Base-by-base conservation (phyloP, 441 rosid species). In the Erodium texanum region DNA sequence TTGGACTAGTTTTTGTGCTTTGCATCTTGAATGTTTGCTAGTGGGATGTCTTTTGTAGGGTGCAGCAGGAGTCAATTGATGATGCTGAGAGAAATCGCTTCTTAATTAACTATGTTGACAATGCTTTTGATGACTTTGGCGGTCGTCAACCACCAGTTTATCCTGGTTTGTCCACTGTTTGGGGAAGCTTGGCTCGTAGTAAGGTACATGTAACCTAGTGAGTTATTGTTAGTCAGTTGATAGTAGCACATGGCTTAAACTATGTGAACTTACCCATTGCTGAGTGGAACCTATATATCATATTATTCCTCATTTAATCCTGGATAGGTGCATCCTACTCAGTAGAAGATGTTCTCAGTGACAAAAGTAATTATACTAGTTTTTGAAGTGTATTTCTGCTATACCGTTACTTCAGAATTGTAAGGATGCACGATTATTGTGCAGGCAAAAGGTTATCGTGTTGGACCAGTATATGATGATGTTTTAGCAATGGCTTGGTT, bases 101-200 rank as follows among this genome's bases (percentile, higher is more conserved):
- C 80, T 91, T 95, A 66, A 97, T 92, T 71, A 89, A 89, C 81
- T 95, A 86, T 66, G 96, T 89, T 59, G 99, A 95, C 84, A 89
- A 83, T 83, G 94, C 96, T 75, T 95, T 95, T 81, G 98, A 95
- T 84, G 99, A 95, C 79, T 95, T 95, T 85, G 99, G 96, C 70
- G 96, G 98, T 75, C 95, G 90, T 77, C 99, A 95, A 71, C 87
- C 96, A 75, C 98, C 99, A 0, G 99, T 95, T 74, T 95, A 95
- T 82, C 97, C 99, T 66, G 99, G 99, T 71, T 83, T 95, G 78
- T 87, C 97, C 54, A 93, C 98, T 52, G 99, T 95, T 41, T 95
- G 98, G 98, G 98, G 99, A 73, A 95, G 99, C 85, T 84, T 95
- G 81, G 99, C 99, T 78, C 93, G 99, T 71, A 95, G 99, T 81